Conservation (phyloP, 768 basidiomycete species). For the Suillus bovinus region DNA sequence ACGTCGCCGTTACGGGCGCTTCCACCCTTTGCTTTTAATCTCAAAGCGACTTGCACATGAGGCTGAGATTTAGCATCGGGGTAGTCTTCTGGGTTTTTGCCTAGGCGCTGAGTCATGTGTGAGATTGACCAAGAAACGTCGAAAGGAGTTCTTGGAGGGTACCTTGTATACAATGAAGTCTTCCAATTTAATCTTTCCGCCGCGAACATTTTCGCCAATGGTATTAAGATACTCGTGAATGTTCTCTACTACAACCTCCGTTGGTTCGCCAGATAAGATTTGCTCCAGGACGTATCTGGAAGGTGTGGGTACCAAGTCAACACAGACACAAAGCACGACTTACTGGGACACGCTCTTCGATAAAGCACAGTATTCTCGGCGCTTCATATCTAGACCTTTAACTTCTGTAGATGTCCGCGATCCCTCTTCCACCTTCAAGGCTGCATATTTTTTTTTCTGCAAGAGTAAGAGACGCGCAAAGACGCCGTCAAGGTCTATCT, state of each 20-base stretch:
- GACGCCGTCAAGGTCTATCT: slow-evolving; percentile 94
- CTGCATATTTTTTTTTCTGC: slow-evolving; percentile 99
- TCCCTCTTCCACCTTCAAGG: slow-evolving; percentile 89
- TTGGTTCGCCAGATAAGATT: slow-evolving; percentile 87
- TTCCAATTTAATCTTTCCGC: slow-evolving; percentile 78
- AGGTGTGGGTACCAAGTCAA: background rate
- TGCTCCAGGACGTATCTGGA: slow-evolving; percentile 86
- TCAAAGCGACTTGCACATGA: slow-evolving; percentile 93
- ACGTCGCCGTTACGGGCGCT: slow-evolving; percentile 88
- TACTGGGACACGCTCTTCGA: slow-evolving; percentile 94
- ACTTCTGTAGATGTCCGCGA: slow-evolving; percentile 79
- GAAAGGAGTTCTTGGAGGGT: slow-evolving; percentile 11
- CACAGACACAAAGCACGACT: slow-evolving; percentile 29
- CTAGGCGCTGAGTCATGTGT: slow-evolving; percentile 66
- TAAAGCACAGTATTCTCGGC: slow-evolving; percentile 89
- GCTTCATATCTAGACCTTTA: slow-evolving; percentile 99
- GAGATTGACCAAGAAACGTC: background rate
- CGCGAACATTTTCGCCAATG: slow-evolving; percentile 76
- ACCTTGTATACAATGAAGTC: slow-evolving; percentile 97
- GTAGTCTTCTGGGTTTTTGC: slow-evolving; percentile 96
- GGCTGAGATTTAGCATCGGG: slow-evolving; percentile 95
- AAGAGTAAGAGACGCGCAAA: slow-evolving; percentile 91
- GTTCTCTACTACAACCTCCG: slow-evolving; percentile 84
- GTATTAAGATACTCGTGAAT: slow-evolving; percentile 89
- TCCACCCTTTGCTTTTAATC: slow-evolving; percentile 83